Evolutionary conservation across 2,329 filamentous ascomycete species (phyloP), one percentile per base, ranked within the genome.

Genomic region (Penicillium sp.): DNA sequence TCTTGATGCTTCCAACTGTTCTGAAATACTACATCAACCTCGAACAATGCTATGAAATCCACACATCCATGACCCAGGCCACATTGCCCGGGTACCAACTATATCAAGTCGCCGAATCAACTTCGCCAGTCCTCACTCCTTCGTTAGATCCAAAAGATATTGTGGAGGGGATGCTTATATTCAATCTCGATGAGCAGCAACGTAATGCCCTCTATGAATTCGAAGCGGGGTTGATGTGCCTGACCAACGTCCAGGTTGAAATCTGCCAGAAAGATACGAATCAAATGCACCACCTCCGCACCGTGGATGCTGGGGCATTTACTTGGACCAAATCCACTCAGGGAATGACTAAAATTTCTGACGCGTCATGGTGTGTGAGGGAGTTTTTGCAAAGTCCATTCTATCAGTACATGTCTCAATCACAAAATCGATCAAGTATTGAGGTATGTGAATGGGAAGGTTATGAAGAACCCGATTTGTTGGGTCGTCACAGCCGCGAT

Each of bases 1-100:
- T 55, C 4, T 56, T 70, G 18, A 69, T 70, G 69, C 60, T 72
- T 7, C 70, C 70, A 8, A 67, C 64, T 1, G 61, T 67, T 9
- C 58, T 73, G 6, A 70, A 69, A 35, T 65, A 66, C 44, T 57
- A 63, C 45, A 61, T 64, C 26, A 56, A 61, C n/a, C 33, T 61
- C 8, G 41, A 57, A n/a, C 58, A 65, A 45, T 12, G 26, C n/a
- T 29, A 51, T 29, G 47, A 62, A 20, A 61, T 71, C 35, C 49
- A 57, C 20, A 45, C 41, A 25, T 49, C 59, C 48, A 71, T 73
- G 69, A 69, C 61, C 6, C 64, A 59, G 12, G 69, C 66, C 20
- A 67, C 56, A 6, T 54, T 72, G 15, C 51, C 53, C 12, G 61
- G 61, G 4, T 67, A 70, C 46, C 58, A 66, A 46, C 60, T 72